Percentiles rank a stretch among this genome's conserved stretches.
Evolutionary conservation across 768 basidiomycete genomes (phyloP).

Genomic region (Brasilioporus rufonigricans): DNA sequence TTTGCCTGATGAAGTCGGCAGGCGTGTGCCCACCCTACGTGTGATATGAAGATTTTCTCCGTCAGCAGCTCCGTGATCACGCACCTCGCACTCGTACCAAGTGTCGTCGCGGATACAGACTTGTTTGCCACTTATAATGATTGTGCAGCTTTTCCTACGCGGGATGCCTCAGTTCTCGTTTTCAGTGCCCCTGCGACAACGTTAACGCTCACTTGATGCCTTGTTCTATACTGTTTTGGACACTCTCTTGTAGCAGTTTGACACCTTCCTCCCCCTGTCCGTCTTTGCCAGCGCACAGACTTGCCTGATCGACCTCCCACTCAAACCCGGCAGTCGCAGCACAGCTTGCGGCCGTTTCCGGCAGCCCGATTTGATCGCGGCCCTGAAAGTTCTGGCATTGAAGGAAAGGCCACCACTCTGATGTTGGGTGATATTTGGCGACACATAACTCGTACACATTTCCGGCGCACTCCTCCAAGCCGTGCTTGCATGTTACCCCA

Average conservation of each 20-base stretch:
- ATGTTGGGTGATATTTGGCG: constrained; percentile 50
- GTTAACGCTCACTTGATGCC: constrained; percentile 53
- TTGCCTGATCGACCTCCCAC: constrained; percentile 61
- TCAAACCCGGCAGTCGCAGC: constrained; percentile 61
- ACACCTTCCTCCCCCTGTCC: constrained; percentile 64
- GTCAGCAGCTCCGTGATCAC: constrained; percentile 24
- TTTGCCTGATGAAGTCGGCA: constrained; percentile 73
- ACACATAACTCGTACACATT: constrained; percentile 90
- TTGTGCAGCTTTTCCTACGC: constrained; percentile 79
- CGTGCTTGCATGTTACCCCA: constrained; percentile 83
- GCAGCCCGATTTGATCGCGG: constrained; percentile 58
- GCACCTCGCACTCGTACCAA: constrained; percentile 80
- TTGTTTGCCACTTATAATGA: constrained; percentile 65
- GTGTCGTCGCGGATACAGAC: constrained; percentile 75
- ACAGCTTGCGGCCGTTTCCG: constrained; percentile 64
- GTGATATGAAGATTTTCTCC: constrained; percentile 27
- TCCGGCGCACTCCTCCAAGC: constrained; percentile 76
- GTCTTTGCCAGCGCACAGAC: constrained; percentile 57
- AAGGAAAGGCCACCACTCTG: constrained; percentile 81
- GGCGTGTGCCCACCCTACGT: constrained; percentile 69
- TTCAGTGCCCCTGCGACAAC: background rate
- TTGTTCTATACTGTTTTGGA: constrained; percentile 40
- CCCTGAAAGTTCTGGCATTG: constrained; percentile 76
- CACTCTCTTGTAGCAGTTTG: constrained; percentile 60
- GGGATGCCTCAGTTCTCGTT: constrained; percentile 7